Percentiles rank a stretch among this genome's conserved stretches.
Evolutionary conservation across 129 eudicot genomes (phyloP).

Genomic region (Saussurea involucrata): DNA sequence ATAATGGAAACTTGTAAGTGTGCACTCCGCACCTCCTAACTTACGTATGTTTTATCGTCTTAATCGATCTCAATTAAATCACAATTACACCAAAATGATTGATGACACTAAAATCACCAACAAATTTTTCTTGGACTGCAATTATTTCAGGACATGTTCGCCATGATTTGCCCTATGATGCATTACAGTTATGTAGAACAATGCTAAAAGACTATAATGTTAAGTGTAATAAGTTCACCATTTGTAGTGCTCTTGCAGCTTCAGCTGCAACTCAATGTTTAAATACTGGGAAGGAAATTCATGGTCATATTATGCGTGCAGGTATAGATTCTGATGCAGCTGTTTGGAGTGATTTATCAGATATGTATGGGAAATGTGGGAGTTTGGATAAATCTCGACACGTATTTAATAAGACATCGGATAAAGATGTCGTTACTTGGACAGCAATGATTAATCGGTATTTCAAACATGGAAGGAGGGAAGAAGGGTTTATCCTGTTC

Average conservation of each 20-base stretch:
- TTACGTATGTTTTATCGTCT: too few species aligned
- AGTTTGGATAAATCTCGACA: slow-evolving; percentile 53
- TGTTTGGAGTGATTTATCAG: slow-evolving; percentile 66
- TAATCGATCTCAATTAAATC: too few species aligned
- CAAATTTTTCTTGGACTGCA: slow-evolving; percentile 77
- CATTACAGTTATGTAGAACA: slow-evolving; percentile 44
- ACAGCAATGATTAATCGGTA: slow-evolving; percentile 66
- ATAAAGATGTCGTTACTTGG: slow-evolving; percentile 55
- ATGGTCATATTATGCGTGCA: slow-evolving; percentile 53
- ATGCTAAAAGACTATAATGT: slow-evolving; percentile 39
- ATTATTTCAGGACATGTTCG: slow-evolving; percentile 68
- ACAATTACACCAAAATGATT: too few species aligned
- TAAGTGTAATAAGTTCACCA: slow-evolving; percentile 41
- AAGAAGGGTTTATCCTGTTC: slow-evolving; percentile 55
- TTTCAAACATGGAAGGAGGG: slow-evolving; percentile 53
- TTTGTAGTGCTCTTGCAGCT: slow-evolving; percentile 57
- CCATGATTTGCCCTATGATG: slow-evolving; percentile 36
- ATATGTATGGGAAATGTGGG: slow-evolving; percentile 77
- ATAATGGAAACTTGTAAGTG: too few species aligned
- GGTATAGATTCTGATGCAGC: slow-evolving; percentile 61
- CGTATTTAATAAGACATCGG: slow-evolving; percentile 49
- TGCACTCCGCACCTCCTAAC: too few species aligned
- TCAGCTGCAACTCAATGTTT: slow-evolving; percentile 46
- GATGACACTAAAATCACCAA: too few species aligned
- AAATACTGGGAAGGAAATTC: slow-evolving; percentile 57